phyloP scores from a whole-genome alignment of 257 asterid species.

The Solanum piurae region DNA sequence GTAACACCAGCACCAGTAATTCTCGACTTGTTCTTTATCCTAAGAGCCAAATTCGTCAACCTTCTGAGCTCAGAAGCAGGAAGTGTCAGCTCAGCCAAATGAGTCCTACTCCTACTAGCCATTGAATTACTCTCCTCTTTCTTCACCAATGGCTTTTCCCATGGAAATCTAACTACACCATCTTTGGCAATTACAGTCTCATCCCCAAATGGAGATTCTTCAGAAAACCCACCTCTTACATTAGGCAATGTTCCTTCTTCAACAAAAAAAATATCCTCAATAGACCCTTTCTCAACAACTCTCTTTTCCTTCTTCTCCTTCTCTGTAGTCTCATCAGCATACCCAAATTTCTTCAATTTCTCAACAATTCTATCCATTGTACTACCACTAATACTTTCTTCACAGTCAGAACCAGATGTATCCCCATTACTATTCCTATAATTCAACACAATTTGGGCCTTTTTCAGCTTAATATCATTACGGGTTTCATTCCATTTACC shows the following conservation, averaged over 20 bases:
- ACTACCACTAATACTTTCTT: conserved; percentile 63
- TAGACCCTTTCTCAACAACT: conserved; percentile 58
- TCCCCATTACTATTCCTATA: conserved; percentile 48
- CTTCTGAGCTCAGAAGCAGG: conserved; percentile 71
- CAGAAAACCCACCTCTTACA: conserved; percentile 70
- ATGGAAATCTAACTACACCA: conserved; percentile 60
- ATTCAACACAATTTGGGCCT: conserved; percentile 36
- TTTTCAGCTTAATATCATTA: conserved; percentile 18
- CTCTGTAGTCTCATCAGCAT: conserved; percentile 51
- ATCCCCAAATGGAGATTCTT: conserved; percentile 49
- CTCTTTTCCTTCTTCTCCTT: conserved; percentile 17
- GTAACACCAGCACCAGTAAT: conserved; percentile 78
- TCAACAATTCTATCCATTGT: conserved; percentile 93
- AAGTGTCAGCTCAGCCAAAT: conserved; percentile 71
- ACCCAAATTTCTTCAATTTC: conserved; percentile 81
- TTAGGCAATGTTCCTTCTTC: conserved; percentile 82
- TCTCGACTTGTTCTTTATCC: conserved; percentile 58
- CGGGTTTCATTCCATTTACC: conserved; percentile 46
- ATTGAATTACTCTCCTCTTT: conserved; percentile 27
- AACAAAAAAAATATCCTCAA: conserved; percentile 74
- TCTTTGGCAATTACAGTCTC: conserved; percentile 22
- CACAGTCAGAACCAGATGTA: conserved; percentile 57
- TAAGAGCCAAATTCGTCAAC: conserved; percentile 59
- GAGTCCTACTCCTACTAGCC: conserved; percentile 44
- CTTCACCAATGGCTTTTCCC: conserved; percentile 47